A percentile compares a stretch with the other conserved stretches of the same genome.
These are phyloP conservation scores for Fistulinella prunicolor DNA, from an alignment of 768 basidiomycete species.

Conservation along the genomic window DNA sequence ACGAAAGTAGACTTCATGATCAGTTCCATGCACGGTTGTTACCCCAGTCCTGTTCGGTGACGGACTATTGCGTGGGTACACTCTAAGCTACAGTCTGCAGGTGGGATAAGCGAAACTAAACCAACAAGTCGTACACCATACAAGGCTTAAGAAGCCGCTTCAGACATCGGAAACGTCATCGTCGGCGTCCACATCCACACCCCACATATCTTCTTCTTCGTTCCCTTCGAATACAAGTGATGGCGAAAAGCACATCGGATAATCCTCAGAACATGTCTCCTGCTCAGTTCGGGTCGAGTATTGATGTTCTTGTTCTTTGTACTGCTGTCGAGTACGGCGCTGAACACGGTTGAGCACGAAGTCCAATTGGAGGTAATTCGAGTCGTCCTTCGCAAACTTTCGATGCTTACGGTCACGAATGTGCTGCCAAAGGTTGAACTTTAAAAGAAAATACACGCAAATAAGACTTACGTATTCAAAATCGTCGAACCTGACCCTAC, in stretches of 20 bases:
- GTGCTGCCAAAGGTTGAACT: constrained; percentile 51
- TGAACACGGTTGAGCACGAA: constrained; percentile 61
- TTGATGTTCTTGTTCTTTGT: constrained; percentile 26
- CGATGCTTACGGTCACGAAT: constrained; percentile 68
- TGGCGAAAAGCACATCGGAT: constrained; percentile 24
- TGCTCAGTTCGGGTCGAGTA: constrained; percentile 8
- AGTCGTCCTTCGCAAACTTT: constrained; percentile 73
- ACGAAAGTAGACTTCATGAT: too few relatives aligned
- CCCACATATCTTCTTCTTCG: constrained; percentile 25
- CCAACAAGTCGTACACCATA: constrained; percentile 19
- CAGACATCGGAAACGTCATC: constrained; percentile 21
- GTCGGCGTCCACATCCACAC: constrained; percentile 16
- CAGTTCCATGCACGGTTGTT: too few relatives aligned
- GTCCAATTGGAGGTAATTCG: constrained; percentile 81
- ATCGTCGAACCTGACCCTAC: constrained; percentile 84
- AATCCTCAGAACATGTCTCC: constrained; percentile 16
- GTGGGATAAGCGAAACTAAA: constrained; percentile 17
- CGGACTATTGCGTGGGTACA: neutral
- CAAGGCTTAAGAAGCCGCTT: constrained; percentile 6
- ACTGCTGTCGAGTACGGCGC: constrained; percentile 37
- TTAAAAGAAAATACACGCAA: neutral
- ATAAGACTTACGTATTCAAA: constrained; percentile 61
- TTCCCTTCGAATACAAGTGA: neutral
- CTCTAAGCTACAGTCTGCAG: constrained; percentile 22
- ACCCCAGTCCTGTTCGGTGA: too few relatives aligned